These are phyloP conservation scores for Mucor irregularis DNA, from an alignment of 371 early-diverging fungal species.

Conservation along the genomic window DNA sequence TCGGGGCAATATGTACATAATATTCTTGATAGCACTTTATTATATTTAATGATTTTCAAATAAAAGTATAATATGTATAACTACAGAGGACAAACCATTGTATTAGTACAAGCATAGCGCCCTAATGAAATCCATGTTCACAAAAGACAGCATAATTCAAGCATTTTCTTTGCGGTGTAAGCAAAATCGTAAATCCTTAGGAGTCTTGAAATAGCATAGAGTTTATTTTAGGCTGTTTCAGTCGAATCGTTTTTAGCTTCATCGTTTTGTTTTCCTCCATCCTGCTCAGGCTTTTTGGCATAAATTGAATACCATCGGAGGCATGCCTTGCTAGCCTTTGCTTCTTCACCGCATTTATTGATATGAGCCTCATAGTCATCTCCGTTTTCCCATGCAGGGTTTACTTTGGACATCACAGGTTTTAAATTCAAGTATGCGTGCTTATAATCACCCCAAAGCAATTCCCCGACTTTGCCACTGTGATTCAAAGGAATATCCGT, in stretches of 20 bases:
- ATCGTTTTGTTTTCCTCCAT: too few relatives aligned
- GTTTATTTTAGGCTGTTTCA: not conserved
- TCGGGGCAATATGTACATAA: too few relatives aligned
- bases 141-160: too few relatives aligned
- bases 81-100: too few relatives aligned
- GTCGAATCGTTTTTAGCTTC: not conserved
- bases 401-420: constrained; percentile 9
- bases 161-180: too few relatives aligned
- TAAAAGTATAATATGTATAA: too few relatives aligned
- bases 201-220: too few relatives aligned
- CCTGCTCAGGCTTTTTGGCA: constrained; percentile 21
- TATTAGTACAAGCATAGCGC: too few relatives aligned
- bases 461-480: constrained; percentile 17
- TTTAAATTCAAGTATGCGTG: constrained; percentile 19
- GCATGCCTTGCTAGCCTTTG: not conserved
- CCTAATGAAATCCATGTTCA: too few relatives aligned
- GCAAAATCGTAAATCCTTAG: too few relatives aligned
- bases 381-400: constrained; percentile 13
- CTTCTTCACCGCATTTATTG: constrained; percentile 7
- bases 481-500: constrained; percentile 24
- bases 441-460: constrained; percentile 27
- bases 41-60: too few relatives aligned
- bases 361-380: constrained; percentile 6
- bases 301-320: constrained; percentile 7
- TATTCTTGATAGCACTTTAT: too few relatives aligned